These are phyloP conservation scores for Aspergillus texensis DNA, from an alignment of 2,329 filamentous ascomycete species.

Conservation along the genomic window DNA sequence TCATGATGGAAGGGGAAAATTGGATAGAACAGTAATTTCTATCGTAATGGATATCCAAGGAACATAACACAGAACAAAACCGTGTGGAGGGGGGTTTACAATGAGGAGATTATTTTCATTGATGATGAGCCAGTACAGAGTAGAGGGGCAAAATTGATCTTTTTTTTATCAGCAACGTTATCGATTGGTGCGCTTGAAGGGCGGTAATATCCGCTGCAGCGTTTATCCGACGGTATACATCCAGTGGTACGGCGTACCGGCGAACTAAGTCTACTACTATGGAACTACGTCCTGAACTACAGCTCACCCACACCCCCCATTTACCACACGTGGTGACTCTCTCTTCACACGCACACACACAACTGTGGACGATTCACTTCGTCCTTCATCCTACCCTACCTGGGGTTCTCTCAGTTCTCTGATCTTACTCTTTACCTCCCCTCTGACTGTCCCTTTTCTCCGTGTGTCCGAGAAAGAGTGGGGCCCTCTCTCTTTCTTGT, in stretches of 20 bases:
- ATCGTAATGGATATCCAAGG: not conserved
- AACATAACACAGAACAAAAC: not conserved
- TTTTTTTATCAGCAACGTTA: constrained; percentile 32
- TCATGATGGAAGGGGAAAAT: constrained; percentile 48
- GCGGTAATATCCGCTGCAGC: constrained; percentile 18
- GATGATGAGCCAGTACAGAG: not conserved
- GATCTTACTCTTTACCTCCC: not conserved
- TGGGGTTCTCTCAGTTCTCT: not conserved
- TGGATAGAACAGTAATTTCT: not conserved
- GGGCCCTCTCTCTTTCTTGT: constrained; percentile 1
- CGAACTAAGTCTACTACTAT: not conserved
- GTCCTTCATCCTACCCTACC: not conserved
- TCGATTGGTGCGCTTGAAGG: constrained; percentile 28
- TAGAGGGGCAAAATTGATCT: constrained; percentile 22
- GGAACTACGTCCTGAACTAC: not conserved
- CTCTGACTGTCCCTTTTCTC: constrained; percentile 6
- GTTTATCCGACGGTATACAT: constrained; percentile 32
- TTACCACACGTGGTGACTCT: not conserved
- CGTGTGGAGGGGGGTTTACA: not conserved
- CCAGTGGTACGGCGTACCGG: not conserved
- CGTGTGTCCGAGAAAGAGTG: not conserved
- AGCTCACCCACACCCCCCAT: not conserved
- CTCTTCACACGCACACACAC: constrained; percentile 1
- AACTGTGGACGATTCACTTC: not conserved
- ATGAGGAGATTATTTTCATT: not conserved